Conservation (phyloP, 257 asterid genomes). For the Ligustrum vulgare region DNA sequence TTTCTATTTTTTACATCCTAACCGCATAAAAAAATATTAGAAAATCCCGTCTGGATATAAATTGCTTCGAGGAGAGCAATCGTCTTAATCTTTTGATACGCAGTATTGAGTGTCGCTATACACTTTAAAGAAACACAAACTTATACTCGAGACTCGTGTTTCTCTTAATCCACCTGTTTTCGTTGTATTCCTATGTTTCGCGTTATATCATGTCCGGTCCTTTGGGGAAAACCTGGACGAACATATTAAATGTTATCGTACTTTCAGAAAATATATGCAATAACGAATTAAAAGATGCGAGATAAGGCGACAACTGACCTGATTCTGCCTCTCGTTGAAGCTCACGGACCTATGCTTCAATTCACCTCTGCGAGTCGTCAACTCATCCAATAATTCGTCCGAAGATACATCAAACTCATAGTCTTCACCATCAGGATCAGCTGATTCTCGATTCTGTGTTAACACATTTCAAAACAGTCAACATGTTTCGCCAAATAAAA, state of each 20-base stretch:
- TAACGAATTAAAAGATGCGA: not conserved
- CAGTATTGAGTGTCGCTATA: no score
- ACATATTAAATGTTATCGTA: not conserved
- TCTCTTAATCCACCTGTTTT: not conserved
- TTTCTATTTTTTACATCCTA: not conserved
- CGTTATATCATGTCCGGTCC: conserved; percentile 17
- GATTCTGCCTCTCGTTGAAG: conserved; percentile 50
- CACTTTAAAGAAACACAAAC: no score
- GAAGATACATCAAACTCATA: conserved; percentile 40
- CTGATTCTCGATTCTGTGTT: conserved; percentile 42
- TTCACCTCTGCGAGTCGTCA: conserved; percentile 80
- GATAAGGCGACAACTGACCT: conserved; percentile 21
- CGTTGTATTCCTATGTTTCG: not conserved
- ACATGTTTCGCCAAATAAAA: not conserved
- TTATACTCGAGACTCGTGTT: no score
- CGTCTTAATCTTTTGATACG: no score
- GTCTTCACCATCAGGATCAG: conserved; percentile 35
- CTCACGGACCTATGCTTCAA: conserved; percentile 59
- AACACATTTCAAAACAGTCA: not conserved
- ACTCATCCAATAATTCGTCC: conserved; percentile 77
- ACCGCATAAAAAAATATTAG: not conserved
- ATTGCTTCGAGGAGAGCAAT: not conserved
- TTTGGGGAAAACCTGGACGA: conserved; percentile 22
- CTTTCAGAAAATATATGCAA: not conserved
- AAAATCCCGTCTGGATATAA: not conserved